phyloP scores from a whole-genome alignment of 1,284 basidiomycete species.

The Fomitiporia mediterranea region DNA sequence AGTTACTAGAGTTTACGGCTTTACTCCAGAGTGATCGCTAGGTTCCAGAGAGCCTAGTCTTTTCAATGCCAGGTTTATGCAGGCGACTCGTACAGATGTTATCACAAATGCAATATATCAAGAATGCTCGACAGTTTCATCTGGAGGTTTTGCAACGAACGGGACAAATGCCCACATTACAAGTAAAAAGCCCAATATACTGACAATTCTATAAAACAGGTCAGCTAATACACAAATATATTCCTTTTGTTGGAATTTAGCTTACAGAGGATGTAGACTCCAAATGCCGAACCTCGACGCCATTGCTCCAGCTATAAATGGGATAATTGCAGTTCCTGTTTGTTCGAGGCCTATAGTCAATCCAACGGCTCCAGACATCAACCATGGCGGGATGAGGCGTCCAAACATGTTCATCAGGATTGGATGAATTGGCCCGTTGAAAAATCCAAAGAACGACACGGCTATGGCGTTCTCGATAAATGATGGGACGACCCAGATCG shows the following conservation, averaged over 20 bases:
- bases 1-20: too few relatives aligned
- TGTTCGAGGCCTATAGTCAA: constrained; percentile 30
- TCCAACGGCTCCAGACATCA: constrained; percentile 27
- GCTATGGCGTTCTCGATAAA: constrained; percentile 56
- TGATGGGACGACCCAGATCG: constrained; percentile 60
- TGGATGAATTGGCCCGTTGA: constrained; percentile 30
- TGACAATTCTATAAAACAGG: too few relatives aligned
- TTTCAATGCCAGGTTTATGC: too few relatives aligned
- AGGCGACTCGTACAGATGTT: too few relatives aligned
- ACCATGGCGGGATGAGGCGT: constrained; percentile 25
- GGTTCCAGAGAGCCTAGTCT: too few relatives aligned
- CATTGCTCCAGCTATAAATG: constrained; percentile 25
- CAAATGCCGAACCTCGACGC: constrained; percentile 15
- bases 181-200: too few relatives aligned
- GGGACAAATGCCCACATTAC: too few relatives aligned
- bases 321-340: constrained; percentile 25
- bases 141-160: too few relatives aligned
- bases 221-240: too few relatives aligned
- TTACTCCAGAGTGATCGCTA: too few relatives aligned
- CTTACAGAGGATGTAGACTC: constrained; percentile 18
- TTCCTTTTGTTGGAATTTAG: background rate
- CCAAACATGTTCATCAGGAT: constrained; percentile 27
- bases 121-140: too few relatives aligned
- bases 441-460: constrained; percentile 50
- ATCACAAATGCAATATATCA: too few relatives aligned